Evolutionary conservation across 2,329 filamentous ascomycete genomes (phyloP), one percentile per base, ranked within the genome.

Genomic region (Aspergillus brasiliensis): DNA sequence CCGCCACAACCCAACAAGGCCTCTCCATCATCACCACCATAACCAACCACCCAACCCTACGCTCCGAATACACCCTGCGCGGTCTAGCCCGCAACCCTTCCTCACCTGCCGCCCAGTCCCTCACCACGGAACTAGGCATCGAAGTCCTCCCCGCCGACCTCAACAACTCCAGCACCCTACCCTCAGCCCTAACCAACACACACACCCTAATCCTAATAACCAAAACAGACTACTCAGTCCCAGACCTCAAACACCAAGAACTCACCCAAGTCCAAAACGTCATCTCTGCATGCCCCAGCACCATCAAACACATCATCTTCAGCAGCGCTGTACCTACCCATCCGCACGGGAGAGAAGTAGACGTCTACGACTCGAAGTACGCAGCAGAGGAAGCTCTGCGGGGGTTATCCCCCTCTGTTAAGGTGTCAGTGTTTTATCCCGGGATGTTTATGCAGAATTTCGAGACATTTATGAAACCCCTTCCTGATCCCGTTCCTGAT

Each of bases 1-100:
- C 85, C 27, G 82, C 84, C 46, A 88, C 85, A 17, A 84, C 86
- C 59, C 81, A 83, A 60, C 86, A 89, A 73, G 86, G 86, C 51
- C 82, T 83, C 62, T 84, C 83, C 8, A 78, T 88, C 48, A 81
- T 84, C 53, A 71, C 75, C 31, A 66, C 69, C 40, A 69, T 84
- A 17, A 75, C 82, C 10, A 63, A 69, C 23, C 74, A 77, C 66
- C 71, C 81, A 0, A 73, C 79, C 51, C 74, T 83, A 1, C 77
- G 75, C n/a, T 73, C 78, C 47, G 71, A 79, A 42, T 87, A 81
- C 76, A 69, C 75, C 5, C 75, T 88, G 40, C 83, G 85, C 28
- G 86, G 78, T 49, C 77, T 88, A 19, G 86, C 85, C 2, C 82
- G 86, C 49, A 76, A 85, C 59, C 62, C 74, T 2, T 69, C 71